Conservation (phyloP, 805 yeast species). For the Lachancea meyersii region DNA sequence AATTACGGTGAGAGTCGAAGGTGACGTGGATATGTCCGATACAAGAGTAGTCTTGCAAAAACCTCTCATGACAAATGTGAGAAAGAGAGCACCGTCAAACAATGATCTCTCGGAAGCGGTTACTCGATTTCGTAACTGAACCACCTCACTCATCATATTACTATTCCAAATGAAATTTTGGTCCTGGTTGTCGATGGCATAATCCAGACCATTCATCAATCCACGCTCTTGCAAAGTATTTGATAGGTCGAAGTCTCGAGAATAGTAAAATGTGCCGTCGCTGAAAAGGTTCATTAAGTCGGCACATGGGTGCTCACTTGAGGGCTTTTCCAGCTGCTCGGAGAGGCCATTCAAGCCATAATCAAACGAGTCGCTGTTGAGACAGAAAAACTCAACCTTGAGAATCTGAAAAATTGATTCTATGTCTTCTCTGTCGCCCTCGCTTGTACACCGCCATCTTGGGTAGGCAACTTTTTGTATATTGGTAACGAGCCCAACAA, state of each 20-base stretch:
- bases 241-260: constrained; percentile 86
- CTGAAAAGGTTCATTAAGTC: constrained; percentile 65
- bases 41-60: constrained; percentile 63
- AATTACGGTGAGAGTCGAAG: constrained; percentile 56
- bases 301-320: constrained; percentile 70
- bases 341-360: constrained; percentile 21
- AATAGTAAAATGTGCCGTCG: constrained; percentile 84
- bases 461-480: constrained; percentile 53
- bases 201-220: constrained; percentile 34
- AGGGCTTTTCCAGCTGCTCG: constrained; percentile 29
- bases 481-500: constrained; percentile 52
- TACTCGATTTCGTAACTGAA: constrained; percentile 63
- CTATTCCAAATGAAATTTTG: constrained; percentile 87
- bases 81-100: constrained; percentile 62
- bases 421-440: constrained; percentile 27
- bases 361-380: constrained; percentile 53
- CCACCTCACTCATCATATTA: constrained; percentile 72
- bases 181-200: constrained; percentile 48
- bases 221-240: constrained; percentile 71
- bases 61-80: constrained; percentile 84
- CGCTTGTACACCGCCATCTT: constrained; percentile 28
- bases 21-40: constrained; percentile 19
- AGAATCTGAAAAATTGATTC: constrained; percentile 49
- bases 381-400: constrained; percentile 61
- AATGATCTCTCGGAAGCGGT: constrained; percentile 49